Evolutionary conservation across 2,329 filamentous ascomycete genomes (phyloP), one percentile per base, ranked within the genome.

Genomic region (Stagonosporopsis rhizophila): DNA sequence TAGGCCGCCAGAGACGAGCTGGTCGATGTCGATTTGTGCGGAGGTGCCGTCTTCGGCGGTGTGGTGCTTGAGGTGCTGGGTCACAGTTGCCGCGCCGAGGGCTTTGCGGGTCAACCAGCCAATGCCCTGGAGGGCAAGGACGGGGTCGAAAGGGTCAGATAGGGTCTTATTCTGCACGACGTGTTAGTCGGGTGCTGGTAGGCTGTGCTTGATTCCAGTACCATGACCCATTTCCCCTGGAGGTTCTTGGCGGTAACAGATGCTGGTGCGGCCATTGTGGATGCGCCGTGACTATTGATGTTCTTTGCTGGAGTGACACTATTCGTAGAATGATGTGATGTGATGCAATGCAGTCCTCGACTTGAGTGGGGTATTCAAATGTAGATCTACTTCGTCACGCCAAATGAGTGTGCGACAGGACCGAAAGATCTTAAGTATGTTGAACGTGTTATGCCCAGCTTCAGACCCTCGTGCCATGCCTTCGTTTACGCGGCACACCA

Each of bases 61-160:
- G 15, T 57, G 52, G 30, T 67, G 62, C 52, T 73, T 85, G 50
- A 90, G 75, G 59, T 83, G 74, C 60, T 93, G 83, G 32, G 85
- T 88, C 50, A 96, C 79, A 41, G 86, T 89, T 28, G 91, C 89
- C 28, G 87, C 74, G 65, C 81, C 77, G 74, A 96, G 86, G 58
- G 84, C 86, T 79, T 89, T 92, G 77, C 91, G 90, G 45, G 83
- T 83, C 46, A 93, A 66, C 84, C 85, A 94, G 53, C 76, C 72
- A 37, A 82, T 68, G 62, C 77, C 76, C 68, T 82, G 80, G 65
- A 94, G 83, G 45, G 82, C 72, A 56, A 96, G 87, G 60, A 89
- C 84, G 1, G 86, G 80, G 58, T 92, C 89, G 44, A 87, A 79
- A 62, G 82, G 78, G 75, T 89, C 87, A 56, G 90, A 92, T 65